Conservation (phyloP, 2,329 filamentous ascomycete genomes). For the Aspergillus ochraceus region DNA sequence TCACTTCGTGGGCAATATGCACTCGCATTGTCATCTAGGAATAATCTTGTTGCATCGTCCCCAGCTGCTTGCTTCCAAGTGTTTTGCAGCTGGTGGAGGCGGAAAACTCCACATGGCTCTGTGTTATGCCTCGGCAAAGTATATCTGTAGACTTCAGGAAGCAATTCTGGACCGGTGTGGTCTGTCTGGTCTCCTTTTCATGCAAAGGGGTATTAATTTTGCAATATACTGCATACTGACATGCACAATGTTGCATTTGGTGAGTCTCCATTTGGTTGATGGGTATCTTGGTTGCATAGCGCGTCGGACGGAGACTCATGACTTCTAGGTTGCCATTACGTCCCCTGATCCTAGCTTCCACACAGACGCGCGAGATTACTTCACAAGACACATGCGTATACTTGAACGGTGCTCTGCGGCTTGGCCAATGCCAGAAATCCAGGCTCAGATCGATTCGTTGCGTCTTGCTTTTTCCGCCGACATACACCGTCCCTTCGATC, state of each 20-base stretch:
- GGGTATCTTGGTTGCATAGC: background rate
- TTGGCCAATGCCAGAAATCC: constrained; percentile 87
- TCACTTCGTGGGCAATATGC: constrained; percentile 84
- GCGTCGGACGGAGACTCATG: background rate
- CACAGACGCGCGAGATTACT: constrained; percentile 80
- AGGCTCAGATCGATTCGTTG: constrained; percentile 84
- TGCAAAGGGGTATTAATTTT: constrained; percentile 93
- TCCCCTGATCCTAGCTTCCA: constrained; percentile 90
- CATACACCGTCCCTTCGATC: constrained; percentile 76
- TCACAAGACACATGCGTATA: constrained; percentile 90
- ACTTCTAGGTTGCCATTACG: constrained; percentile 77
- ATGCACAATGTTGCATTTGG: constrained; percentile 89
- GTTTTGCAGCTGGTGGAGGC: constrained; percentile 65
- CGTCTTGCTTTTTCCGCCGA: constrained; percentile 91
- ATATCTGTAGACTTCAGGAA: constrained; percentile 83
- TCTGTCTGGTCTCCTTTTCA: constrained; percentile 77
- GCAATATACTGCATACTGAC: constrained; percentile 90
- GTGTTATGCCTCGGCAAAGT: constrained; percentile 81
- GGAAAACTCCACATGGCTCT: constrained; percentile 89
- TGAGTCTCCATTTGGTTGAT: constrained; percentile 52
- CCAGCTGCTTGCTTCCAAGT: constrained; percentile 76
- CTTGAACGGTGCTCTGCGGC: constrained; percentile 79
- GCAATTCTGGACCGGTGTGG: constrained; percentile 75
- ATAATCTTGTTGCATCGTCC: constrained; percentile 86
- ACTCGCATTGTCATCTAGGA: constrained; percentile 83